These are phyloP conservation scores for Suillus decipiens DNA, from an alignment of 768 basidiomycete species.

Conservation along the genomic window DNA sequence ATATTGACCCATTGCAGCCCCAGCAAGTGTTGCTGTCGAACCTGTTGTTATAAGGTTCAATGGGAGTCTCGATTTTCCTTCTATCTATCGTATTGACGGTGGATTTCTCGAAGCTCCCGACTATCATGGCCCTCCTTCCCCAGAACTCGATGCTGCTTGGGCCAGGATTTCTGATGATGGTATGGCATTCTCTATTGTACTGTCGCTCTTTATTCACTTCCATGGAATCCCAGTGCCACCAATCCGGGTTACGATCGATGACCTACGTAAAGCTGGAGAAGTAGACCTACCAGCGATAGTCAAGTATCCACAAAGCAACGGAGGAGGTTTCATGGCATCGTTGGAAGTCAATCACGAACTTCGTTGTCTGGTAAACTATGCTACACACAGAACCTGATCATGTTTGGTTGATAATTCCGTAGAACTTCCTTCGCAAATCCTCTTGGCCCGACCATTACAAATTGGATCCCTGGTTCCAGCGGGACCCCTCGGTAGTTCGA, in stretches of 20 bases:
- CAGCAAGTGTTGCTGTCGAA: slow-evolving; percentile 16
- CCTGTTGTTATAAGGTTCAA: slow-evolving; percentile 10
- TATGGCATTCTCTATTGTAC: background rate
- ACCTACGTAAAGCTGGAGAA: slow-evolving; percentile 13
- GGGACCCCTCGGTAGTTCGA: background rate
- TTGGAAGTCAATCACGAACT: slow-evolving; percentile 17
- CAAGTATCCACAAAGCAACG: slow-evolving; percentile 12
- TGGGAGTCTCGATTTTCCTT: slow-evolving; percentile 6
- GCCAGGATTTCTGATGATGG: slow-evolving; percentile 8
- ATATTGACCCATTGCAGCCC: slow-evolving; percentile 5
- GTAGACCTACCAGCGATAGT: slow-evolving; percentile 6
- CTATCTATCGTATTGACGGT: slow-evolving; percentile 8
- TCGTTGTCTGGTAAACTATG: slow-evolving; percentile 13
- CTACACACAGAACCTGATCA: background rate
- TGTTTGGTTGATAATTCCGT: background rate
- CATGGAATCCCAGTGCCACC: slow-evolving; percentile 10
- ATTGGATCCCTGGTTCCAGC: slow-evolving; percentile 12
- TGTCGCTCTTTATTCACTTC: background rate
- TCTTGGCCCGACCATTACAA: slow-evolving; percentile 13
- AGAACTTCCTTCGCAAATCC: slow-evolving; percentile 16
- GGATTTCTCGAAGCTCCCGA: background rate
- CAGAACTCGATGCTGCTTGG: background rate
- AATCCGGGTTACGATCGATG: slow-evolving; percentile 4
- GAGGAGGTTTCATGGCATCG: slow-evolving; percentile 16
- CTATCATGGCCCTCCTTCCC: background rate